Conservation (phyloP, 2,329 filamentous ascomycete species). For the Aspergillus fijiensis region DNA sequence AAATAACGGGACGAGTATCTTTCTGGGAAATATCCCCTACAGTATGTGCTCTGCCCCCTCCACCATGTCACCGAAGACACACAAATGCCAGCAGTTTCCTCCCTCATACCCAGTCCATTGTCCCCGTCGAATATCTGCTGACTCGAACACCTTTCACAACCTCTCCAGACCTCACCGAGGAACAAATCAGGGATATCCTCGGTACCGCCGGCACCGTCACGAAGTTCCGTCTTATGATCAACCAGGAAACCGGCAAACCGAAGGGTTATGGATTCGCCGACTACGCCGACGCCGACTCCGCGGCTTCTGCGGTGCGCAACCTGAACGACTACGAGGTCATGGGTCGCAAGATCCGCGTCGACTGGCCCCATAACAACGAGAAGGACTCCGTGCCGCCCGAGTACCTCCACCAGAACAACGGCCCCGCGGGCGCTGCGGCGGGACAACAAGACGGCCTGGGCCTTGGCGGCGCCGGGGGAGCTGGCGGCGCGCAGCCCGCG, state of each 20-base stretch:
- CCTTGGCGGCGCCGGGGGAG: neutral
- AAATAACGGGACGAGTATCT: constrained; percentile 45
- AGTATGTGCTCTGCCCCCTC: constrained; percentile 59
- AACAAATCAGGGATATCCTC: constrained; percentile 93
- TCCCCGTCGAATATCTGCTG: neutral
- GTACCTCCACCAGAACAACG: constrained; percentile 30
- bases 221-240: constrained; percentile 90
- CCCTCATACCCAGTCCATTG: neutral
- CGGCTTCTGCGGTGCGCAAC: constrained; percentile 91
- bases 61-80: constrained; percentile 17
- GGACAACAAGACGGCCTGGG: neutral
- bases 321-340: constrained; percentile 94
- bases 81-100: neutral
- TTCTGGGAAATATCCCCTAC: constrained; percentile 62
- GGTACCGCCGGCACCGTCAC: constrained; percentile 85
- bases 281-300: constrained; percentile 88
- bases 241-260: constrained; percentile 88
- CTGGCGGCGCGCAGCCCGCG: constrained; percentile 38
- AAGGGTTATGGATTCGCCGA: constrained; percentile 98
- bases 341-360: constrained; percentile 88
- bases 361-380: constrained; percentile 91
- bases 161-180: constrained; percentile 80
- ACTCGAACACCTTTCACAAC: neutral
- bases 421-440: neutral
- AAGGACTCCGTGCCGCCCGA: constrained; percentile 61